Conservation (phyloP, 495 filamentous ascomycete species). For the Xylaria palmicola region DNA sequence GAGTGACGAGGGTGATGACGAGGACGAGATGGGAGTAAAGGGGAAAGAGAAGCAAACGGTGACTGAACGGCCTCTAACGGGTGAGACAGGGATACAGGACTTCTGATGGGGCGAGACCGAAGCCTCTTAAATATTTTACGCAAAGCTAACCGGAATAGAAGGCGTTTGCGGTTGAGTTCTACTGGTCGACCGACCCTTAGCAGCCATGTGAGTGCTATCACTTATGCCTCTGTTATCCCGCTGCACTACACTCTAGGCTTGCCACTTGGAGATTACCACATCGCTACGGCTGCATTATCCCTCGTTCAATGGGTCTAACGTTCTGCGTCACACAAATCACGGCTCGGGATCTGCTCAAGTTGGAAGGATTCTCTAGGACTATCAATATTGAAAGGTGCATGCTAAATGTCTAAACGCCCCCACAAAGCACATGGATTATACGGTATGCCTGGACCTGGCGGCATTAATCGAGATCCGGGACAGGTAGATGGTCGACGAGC, state of each 20-base stretch:
- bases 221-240: neutral
- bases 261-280: neutral
- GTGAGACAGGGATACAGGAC: constrained; percentile 81
- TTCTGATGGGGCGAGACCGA: constrained; percentile 48
- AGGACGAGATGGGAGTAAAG: constrained; percentile 57
- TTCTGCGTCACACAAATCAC: too few species aligned
- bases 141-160: neutral
- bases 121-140: neutral
- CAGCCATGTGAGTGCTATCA: neutral
- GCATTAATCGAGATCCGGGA: constrained; percentile 50
- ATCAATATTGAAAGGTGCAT: neutral
- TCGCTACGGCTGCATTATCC: neutral
- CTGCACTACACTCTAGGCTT: too few species aligned
- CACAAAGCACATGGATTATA: neutral
- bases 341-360: too few species aligned
- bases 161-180: neutral
- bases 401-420: neutral
- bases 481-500: constrained; percentile 78
- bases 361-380: too few species aligned
- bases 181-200: neutral
- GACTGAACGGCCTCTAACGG: constrained; percentile 41
- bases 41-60: constrained; percentile 41
- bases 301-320: neutral
- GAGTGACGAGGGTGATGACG: constrained; percentile 39
- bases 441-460: neutral